These are phyloP conservation scores for Suillus hirtellus DNA, from an alignment of 768 basidiomycete genomes.

Conservation along the genomic window DNA sequence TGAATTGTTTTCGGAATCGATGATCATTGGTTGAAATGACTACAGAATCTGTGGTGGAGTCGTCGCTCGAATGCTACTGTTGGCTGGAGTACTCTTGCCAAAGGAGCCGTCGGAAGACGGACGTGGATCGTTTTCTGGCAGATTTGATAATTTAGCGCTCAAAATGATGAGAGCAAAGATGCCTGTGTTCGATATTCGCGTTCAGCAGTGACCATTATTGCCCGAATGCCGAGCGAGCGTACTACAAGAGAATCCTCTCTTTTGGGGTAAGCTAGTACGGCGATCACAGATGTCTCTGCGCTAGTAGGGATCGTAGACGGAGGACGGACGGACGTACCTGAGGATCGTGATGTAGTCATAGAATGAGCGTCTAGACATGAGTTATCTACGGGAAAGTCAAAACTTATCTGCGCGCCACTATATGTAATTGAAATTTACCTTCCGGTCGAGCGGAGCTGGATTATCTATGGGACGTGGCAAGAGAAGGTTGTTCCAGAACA, in stretches of 20 bases:
- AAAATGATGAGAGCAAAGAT: not conserved
- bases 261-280: not conserved
- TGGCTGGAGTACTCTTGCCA: not conserved
- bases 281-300: not conserved
- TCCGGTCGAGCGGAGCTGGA: not conserved
- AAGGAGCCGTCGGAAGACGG: not conserved
- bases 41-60: not conserved
- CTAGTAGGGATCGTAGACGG: not conserved
- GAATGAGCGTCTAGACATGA: not conserved
- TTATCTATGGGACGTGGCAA: constrained; percentile 5
- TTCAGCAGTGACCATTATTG: not conserved
- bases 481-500: not conserved
- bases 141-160: not conserved
- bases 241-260: not conserved
- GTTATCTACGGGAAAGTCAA: not conserved
- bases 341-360: not conserved
- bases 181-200: not conserved
- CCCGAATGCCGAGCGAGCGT: not conserved
- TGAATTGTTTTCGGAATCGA: not conserved
- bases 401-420: not conserved
- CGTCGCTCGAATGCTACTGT: not conserved
- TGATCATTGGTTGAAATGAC: not conserved
- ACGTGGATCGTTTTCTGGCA: not conserved
- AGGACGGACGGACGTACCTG: not conserved
- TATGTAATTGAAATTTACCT: constrained; percentile 1